phyloP scores from a whole-genome alignment of 2,329 filamentous ascomycete genomes.

The Aspergillus pseudonomiae region DNA sequence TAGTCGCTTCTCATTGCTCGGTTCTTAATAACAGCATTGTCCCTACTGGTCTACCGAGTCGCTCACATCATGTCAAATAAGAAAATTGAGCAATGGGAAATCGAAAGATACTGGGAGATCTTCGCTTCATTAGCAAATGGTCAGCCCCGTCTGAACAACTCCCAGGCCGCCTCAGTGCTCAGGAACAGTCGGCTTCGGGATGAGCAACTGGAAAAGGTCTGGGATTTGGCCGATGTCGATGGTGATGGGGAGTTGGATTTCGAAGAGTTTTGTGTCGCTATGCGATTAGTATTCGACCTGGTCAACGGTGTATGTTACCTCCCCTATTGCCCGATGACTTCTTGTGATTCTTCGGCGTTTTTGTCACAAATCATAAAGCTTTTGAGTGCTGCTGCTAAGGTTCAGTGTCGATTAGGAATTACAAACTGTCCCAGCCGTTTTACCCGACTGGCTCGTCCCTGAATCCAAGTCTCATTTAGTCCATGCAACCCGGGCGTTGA shows the following conservation, averaged over 20 bases:
- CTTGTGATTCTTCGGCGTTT: not conserved
- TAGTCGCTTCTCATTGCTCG: constrained; percentile 15
- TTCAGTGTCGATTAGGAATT: constrained; percentile 66
- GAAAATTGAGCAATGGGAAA: constrained; percentile 72
- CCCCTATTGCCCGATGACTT: constrained; percentile 6
- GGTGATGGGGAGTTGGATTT: constrained; percentile 97
- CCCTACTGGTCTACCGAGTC: constrained; percentile 8
- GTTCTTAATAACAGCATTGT: constrained; percentile 9
- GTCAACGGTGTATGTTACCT: constrained; percentile 77
- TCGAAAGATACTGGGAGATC: constrained; percentile 80
- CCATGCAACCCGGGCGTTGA: constrained; percentile 78
- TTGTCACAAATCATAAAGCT: constrained; percentile 3
- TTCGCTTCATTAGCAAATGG: constrained; percentile 70
- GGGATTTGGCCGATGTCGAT: constrained; percentile 96
- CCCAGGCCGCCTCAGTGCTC: constrained; percentile 70
- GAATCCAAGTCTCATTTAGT: constrained; percentile 93
- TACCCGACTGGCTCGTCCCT: constrained; percentile 96
- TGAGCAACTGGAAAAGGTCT: constrained; percentile 91
- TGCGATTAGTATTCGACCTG: constrained; percentile 96
- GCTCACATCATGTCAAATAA: constrained; percentile 41
- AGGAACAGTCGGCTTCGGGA: constrained; percentile 73
- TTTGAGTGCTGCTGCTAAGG: not conserved
- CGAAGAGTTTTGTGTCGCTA: constrained; percentile 98
- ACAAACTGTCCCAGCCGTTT: constrained; percentile 76
- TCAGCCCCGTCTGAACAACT: constrained; percentile 67